These are phyloP conservation scores for Ophiocytium majus DNA, from an alignment of 352 stramenopile genomes.

Conservation along the genomic window DNA sequence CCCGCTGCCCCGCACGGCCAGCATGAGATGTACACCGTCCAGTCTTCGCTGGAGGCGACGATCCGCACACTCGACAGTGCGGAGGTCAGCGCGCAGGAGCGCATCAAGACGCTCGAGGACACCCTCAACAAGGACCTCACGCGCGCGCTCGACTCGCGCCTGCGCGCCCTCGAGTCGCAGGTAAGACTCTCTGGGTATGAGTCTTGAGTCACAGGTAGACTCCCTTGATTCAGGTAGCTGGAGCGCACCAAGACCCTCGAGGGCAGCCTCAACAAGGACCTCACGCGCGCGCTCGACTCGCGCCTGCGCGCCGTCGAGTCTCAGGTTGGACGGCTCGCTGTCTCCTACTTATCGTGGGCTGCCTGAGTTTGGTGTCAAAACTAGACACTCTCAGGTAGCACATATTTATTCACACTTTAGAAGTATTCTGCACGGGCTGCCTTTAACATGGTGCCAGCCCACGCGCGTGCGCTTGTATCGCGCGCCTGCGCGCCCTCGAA, in stretches of 20 bases:
- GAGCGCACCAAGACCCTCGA: slow-evolving; percentile 30
- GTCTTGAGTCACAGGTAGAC: too few relatives aligned
- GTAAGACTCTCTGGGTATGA: too few relatives aligned
- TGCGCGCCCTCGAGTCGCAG: slow-evolving; percentile 7
- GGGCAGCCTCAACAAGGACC: background rate
- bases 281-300: background rate
- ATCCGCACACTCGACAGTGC: background rate
- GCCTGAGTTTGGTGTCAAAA: too few relatives aligned
- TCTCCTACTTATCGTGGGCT: too few relatives aligned
- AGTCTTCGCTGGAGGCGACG: background rate
- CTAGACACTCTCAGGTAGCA: too few relatives aligned
- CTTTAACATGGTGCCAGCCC: too few relatives aligned
- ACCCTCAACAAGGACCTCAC: background rate
- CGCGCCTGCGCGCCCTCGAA: too few relatives aligned
- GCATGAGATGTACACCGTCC: slow-evolving; percentile 23
- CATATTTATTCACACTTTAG: too few relatives aligned
- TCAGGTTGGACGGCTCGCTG: too few relatives aligned
- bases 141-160: background rate
- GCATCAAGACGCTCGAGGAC: background rate
- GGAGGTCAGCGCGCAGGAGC: background rate
- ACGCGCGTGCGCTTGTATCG: too few relatives aligned
- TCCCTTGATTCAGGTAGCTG: too few relatives aligned
- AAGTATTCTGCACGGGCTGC: too few relatives aligned
- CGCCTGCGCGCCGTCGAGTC: background rate
- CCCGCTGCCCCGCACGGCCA: background rate